These are phyloP conservation scores for Neurospora tetrasperma DNA, from an alignment of 495 filamentous ascomycete genomes.

Conservation along the genomic window DNA sequence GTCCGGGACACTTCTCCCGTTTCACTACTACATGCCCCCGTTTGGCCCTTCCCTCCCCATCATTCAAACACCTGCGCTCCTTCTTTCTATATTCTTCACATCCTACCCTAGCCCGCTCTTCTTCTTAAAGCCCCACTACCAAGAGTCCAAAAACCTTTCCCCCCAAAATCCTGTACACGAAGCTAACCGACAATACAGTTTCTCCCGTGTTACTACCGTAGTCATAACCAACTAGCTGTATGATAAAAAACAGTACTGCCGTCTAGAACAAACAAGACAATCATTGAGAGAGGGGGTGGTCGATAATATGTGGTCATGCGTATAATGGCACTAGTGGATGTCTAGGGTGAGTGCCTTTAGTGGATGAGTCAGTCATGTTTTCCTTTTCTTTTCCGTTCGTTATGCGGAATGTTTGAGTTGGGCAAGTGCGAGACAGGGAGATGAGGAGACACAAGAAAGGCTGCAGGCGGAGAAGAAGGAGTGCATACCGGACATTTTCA, in stretches of 20 bases:
- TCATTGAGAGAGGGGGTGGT: neutral
- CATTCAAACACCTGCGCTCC: neutral
- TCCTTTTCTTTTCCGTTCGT: neutral
- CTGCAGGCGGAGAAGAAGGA: neutral
- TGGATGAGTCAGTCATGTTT: neutral
- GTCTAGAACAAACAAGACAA: constrained; percentile 5
- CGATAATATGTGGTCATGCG: neutral
- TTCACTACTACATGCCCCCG: neutral
- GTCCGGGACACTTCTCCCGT: neutral
- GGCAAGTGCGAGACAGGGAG: neutral
- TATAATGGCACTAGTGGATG: neutral
- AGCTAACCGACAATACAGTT: constrained; percentile 30
- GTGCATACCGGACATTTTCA: neutral
- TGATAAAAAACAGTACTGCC: constrained; percentile 13
- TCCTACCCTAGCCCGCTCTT: neutral
- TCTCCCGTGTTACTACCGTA: constrained; percentile 40
- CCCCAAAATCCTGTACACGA: neutral
- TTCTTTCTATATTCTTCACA: neutral
- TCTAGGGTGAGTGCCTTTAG: neutral
- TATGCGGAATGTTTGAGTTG: neutral
- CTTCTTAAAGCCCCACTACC: neutral
- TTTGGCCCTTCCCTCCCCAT: neutral
- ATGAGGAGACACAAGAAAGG: neutral
- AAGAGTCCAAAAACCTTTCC: neutral
- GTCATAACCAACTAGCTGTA: constrained; percentile 39